Evolutionary conservation across 768 basidiomycete genomes (phyloP).

Genomic region (Lactarius hengduanensis): DNA sequence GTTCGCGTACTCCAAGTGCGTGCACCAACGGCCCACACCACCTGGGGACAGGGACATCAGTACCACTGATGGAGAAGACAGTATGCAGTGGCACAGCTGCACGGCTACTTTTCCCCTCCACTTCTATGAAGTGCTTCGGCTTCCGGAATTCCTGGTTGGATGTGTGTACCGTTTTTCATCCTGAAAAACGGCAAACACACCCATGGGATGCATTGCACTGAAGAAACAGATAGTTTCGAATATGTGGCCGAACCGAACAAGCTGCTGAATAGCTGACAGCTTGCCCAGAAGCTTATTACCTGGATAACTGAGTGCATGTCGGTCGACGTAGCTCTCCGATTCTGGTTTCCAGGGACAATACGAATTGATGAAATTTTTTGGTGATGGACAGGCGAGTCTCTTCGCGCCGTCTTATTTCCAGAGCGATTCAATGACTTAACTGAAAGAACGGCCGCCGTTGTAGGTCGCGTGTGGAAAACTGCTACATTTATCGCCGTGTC

Average conservation of each 20-base stretch:
- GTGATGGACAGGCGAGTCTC: not conserved
- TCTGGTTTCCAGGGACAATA: not conserved
- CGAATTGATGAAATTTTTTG: not conserved
- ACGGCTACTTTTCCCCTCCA: constrained; percentile 85
- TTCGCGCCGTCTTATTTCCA: not conserved
- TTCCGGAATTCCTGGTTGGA: constrained; percentile 90
- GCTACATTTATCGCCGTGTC: not conserved
- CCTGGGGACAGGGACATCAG: constrained; percentile 24
- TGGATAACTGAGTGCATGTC: constrained; percentile 26
- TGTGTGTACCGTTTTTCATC: constrained; percentile 37
- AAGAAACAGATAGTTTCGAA: constrained; percentile 61
- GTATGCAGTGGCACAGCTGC: constrained; percentile 64
- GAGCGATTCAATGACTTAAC: not conserved
- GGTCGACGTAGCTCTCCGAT: not conserved
- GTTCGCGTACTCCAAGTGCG: constrained; percentile 92
- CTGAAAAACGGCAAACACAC: too few species aligned
- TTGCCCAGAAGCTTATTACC: constrained; percentile 60
- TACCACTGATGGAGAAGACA: constrained; percentile 35
- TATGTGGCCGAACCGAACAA: constrained; percentile 86
- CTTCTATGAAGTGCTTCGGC: constrained; percentile 72
- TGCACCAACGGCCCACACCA: constrained; percentile 76
- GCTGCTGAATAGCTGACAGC: constrained; percentile 66
- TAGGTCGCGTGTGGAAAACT: not conserved
- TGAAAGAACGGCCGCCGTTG: not conserved
- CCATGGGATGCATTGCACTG: not conserved